Evolutionary conservation across 2,329 filamentous ascomycete genomes (phyloP), one percentile per base, ranked within the genome.

Genomic region (Sporothrix brunneoviolacea): DNA sequence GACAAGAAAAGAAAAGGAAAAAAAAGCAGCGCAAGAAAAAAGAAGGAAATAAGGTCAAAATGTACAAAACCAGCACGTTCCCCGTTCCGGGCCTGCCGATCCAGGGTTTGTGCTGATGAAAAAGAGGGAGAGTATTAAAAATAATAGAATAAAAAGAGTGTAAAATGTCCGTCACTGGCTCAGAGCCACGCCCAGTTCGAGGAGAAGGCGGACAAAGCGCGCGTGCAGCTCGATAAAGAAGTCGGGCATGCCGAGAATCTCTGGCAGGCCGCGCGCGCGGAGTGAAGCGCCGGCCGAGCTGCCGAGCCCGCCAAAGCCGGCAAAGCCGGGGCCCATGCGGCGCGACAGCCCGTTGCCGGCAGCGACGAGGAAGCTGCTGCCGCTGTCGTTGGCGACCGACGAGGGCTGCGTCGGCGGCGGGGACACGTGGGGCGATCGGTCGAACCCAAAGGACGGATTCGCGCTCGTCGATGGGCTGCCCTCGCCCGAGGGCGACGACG

Each of bases 221-320:
- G 73, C 69, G 62, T 86, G 82, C 54, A 86, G 66, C 66, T 84
- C 77, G 50, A 85, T 77, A 57, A 86, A 86, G 59, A 86, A 82
- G 60, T 85, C 82, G 4, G 82, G 80, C 58, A 80, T 69, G 18
- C 82, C 82, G 24, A 84, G 79, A 36, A 86, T 69, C 65, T 86
- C 82, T 0, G 82, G 79, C 43, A 86, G 67, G 3, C 82, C 81
- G 36, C 79, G 74, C 35, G 80, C 74, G 57, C 77, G 80, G 37
- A 77, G 70, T 19, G 75, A 71, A 22, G 79, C 73, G n/a, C 19
- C 21, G 13, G 52, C 28, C n/a, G 75, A 74, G 1, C 32, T 35
- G 32, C 32, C 32, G 12, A 35, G 12, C 10, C 33, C 22, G 33
- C 74, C 69, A 57, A 76, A 73, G 16, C 76, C 78, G 0, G 74